Evolutionary conservation across 2,329 filamentous ascomycete species (phyloP).

Genomic region (Hyphodiscus sp.): DNA sequence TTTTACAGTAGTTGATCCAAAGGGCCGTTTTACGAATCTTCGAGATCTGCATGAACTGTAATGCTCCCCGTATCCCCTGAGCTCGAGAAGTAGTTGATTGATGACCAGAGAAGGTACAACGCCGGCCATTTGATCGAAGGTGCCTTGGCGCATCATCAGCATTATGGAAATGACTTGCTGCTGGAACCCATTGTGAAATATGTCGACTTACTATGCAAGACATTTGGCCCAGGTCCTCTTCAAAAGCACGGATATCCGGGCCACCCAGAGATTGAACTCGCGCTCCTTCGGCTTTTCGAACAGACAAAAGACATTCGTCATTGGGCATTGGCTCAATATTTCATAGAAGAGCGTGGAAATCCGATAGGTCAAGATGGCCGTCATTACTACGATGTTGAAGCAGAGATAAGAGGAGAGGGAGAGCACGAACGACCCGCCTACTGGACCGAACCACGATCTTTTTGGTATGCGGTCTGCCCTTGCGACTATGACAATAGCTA

Average conservation of each 20-base stretch:
- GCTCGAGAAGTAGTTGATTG: no score
- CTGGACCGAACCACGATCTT: constrained; percentile 36
- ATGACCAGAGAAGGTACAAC: constrained; percentile 41
- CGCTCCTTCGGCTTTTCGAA: constrained; percentile 39
- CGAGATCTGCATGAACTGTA: constrained; percentile 56
- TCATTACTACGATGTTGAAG: constrained; percentile 51
- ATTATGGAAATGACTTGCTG: constrained; percentile 45
- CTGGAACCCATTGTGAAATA: constrained; percentile 48
- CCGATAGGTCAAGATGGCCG: constrained; percentile 40
- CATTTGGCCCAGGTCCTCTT: constrained; percentile 43
- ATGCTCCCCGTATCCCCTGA: no score
- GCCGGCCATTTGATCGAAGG: constrained; percentile 56
- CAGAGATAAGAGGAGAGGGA: constrained; percentile 42
- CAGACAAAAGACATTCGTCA: constrained; percentile 34
- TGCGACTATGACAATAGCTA: not conserved
- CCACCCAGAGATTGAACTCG: constrained; percentile 49
- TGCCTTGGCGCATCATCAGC: constrained; percentile 47
- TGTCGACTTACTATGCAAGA: constrained; percentile 42
- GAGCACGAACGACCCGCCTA: constrained; percentile 40
- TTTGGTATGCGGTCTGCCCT: constrained; percentile 28
- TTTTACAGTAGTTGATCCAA: constrained; percentile 52
- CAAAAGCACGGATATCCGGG: constrained; percentile 55
- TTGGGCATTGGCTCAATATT: constrained; percentile 46
- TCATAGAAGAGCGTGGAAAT: constrained; percentile 52
- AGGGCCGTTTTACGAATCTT: constrained; percentile 50